phyloP scores from a whole-genome alignment of 306 rosid genomes.

The Carpinus viminea region DNA sequence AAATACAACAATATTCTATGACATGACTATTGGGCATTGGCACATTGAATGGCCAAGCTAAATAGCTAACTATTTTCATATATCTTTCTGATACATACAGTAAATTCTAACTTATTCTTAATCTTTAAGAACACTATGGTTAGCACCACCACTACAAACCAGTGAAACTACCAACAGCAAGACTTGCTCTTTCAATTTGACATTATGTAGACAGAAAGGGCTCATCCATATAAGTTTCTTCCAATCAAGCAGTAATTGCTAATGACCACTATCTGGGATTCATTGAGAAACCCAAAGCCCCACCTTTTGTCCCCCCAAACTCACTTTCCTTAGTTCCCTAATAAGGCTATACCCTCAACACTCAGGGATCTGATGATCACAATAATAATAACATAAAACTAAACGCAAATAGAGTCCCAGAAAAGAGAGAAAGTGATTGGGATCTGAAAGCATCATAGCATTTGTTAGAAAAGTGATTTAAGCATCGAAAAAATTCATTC shows the following conservation, averaged over 20 bases:
- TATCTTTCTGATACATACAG: background rate
- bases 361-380: background rate
- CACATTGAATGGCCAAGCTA: background rate
- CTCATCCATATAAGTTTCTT: background rate
- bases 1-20: background rate
- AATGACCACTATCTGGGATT: background rate
- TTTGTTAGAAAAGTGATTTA: background rate
- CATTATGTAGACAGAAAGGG: background rate
- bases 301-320: background rate
- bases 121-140: background rate
- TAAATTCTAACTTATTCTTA: background rate
- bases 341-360: background rate
- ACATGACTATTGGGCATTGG: background rate
- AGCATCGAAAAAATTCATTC: background rate
- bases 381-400: background rate
- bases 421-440: background rate
- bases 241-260: background rate
- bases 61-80: background rate
- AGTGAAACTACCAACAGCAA: background rate
- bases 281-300: background rate
- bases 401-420: background rate
- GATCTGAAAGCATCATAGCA: background rate
- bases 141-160: background rate
- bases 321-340: background rate
- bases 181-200: background rate